Evolutionary conservation across 2,329 filamentous ascomycete species (phyloP).

Genomic region (Aspergillus sp.): DNA sequence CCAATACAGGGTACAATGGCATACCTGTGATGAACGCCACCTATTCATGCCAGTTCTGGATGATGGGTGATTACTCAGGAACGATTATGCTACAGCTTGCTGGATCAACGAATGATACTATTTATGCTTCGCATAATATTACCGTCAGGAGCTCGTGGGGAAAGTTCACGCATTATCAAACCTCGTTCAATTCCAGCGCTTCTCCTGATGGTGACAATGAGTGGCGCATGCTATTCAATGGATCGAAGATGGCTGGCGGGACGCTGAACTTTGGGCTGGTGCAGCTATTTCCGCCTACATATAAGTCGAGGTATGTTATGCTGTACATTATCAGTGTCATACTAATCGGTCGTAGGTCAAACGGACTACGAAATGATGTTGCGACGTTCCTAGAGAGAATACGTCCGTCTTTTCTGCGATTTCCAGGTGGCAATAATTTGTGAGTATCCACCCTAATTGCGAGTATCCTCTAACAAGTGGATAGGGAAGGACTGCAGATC

Average conservation of each 20-base stretch:
- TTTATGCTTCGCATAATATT: constrained; percentile 31
- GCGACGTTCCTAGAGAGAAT: constrained; percentile 55
- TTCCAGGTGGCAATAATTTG: constrained; percentile 67
- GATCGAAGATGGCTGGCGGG: constrained; percentile 21
- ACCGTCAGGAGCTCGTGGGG: constrained; percentile 25
- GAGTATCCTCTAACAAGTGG: not conserved
- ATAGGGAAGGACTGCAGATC: constrained; percentile 31
- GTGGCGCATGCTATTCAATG: constrained; percentile 32
- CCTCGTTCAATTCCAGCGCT: constrained; percentile 25
- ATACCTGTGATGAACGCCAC: constrained; percentile 29
- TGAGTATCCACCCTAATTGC: constrained; percentile 13
- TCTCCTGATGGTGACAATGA: constrained; percentile 30
- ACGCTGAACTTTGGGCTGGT: constrained; percentile 30
- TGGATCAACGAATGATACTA: constrained; percentile 24
- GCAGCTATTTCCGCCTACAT: constrained; percentile 32
- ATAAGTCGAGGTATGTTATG: constrained; percentile 18
- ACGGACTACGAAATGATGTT: constrained; percentile 60
- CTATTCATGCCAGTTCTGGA: constrained; percentile 35
- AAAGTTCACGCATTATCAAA: constrained; percentile 24
- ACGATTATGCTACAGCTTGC: constrained; percentile 28
- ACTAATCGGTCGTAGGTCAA: constrained; percentile 32
- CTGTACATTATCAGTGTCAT: not conserved
- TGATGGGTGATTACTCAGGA: constrained; percentile 33
- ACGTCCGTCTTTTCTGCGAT: constrained; percentile 61
- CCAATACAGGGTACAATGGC: constrained; percentile 47